A percentile compares a stretch with the other conserved stretches of the same genome.
These are phyloP conservation scores for Microdochium bolleyi DNA, from an alignment of 2,329 filamentous ascomycete species.

Conservation along the genomic window DNA sequence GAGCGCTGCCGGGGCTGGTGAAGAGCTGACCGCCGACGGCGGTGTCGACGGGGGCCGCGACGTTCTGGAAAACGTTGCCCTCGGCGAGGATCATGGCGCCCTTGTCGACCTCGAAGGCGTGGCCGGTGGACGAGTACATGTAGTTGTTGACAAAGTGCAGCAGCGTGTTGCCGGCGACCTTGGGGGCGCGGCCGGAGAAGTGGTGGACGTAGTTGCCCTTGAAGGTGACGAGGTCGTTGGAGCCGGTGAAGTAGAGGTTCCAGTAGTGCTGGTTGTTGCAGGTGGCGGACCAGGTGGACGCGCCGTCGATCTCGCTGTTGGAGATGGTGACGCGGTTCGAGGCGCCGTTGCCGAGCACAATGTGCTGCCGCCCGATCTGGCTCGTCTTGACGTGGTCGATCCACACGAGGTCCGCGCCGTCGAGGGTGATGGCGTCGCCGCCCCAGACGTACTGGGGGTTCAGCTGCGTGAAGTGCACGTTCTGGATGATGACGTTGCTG, in stretches of 20 bases:
- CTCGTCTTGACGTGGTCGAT: constrained; percentile 14
- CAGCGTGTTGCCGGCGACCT: constrained; percentile 25
- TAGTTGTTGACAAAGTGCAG: constrained; percentile 33
- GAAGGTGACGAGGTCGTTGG: constrained; percentile 30
- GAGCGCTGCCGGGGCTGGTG: constrained; percentile 19
- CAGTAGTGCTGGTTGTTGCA: constrained; percentile 40
- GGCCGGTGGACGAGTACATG: constrained; percentile 30
- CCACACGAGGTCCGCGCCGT: constrained; percentile 29
- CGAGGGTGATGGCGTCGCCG: constrained; percentile 47
- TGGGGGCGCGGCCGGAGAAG: constrained; percentile 30
- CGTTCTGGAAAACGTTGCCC: constrained; percentile 42
- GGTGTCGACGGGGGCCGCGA: constrained; percentile 24
- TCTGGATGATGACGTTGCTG: constrained; percentile 54
- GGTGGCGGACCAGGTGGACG: constrained; percentile 29
- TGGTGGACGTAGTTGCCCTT: constrained; percentile 35
- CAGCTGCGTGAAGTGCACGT: constrained; percentile 45
- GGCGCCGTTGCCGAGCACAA: constrained; percentile 23
- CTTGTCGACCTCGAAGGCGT: constrained; percentile 34
- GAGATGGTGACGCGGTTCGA: constrained; percentile 32
- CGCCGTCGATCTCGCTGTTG: constrained; percentile 36
- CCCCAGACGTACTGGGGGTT: constrained; percentile 54
- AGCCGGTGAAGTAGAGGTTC: constrained; percentile 30
- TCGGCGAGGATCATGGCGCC: constrained; percentile 34
- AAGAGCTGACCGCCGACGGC: constrained; percentile 23
- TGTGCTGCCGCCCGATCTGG: constrained; percentile 34